phyloP scores from a whole-genome alignment of 75 land plant species.

The Selaginella tamariscina region DNA sequence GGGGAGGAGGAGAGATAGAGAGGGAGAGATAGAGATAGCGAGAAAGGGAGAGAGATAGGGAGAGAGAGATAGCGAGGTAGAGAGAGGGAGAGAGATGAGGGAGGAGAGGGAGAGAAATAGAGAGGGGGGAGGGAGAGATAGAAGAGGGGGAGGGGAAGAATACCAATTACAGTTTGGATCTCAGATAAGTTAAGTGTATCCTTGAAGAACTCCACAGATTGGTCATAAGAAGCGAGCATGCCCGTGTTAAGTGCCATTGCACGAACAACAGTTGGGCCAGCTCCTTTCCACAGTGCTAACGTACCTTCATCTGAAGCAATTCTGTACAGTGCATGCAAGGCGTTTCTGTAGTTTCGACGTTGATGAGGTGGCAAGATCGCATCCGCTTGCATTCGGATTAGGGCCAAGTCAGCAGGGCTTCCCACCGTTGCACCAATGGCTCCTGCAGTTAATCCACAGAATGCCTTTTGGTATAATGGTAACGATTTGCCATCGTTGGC shows the following conservation, averaged over 20 bases:
- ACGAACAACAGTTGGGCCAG: constrained; percentile 1
- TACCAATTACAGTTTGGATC: background rate
- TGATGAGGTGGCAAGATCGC: background rate
- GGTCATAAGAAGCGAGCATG: background rate
- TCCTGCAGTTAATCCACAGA: constrained; percentile 8
- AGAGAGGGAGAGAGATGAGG: background rate
- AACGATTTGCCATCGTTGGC: constrained; percentile 6
- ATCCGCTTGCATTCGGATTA: background rate
- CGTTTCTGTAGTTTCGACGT: background rate
- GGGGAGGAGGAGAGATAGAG: background rate
- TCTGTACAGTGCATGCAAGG: background rate
- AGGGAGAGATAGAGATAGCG: background rate
- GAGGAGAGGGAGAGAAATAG: background rate
- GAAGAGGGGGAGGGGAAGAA: background rate
- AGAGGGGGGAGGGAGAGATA: background rate
- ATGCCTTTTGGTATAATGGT: constrained; percentile 7
- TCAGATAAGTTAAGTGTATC: background rate
- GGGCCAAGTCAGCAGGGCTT: constrained; percentile 8
- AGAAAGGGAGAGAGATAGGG: background rate
- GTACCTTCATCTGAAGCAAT: background rate
- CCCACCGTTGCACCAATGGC: constrained; percentile 7
- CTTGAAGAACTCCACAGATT: background rate
- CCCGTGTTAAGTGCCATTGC: background rate
- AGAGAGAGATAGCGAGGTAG: background rate
- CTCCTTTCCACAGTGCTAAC: background rate